A percentile compares a stretch with the other conserved stretches of the same genome.
These are phyloP conservation scores for Miamiensis avidus DNA, from an alignment of 169 alveolate species.

Conservation along the genomic window DNA sequence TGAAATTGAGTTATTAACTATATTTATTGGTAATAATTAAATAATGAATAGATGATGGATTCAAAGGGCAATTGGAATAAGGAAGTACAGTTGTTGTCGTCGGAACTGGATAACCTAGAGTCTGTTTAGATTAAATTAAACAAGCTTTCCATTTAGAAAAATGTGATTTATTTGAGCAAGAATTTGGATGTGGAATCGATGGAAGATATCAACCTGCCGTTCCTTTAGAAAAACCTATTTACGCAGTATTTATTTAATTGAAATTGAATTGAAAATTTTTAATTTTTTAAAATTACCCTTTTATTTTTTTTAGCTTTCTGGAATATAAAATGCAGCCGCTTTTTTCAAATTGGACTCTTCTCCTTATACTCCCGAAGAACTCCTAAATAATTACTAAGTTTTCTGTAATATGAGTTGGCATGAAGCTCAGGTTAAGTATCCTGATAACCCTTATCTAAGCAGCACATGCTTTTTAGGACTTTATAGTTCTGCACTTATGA, in stretches of 20 bases:
- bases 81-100: background rate
- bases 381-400: background rate
- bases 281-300: no score
- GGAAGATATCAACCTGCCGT: conserved; percentile 10
- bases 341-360: background rate
- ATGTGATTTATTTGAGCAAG: background rate
- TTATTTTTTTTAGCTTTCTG: no score
- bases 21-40: background rate
- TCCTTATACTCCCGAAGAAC: background rate
- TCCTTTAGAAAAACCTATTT: background rate
- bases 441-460: conserved; percentile 5
- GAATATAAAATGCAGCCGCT: background rate
- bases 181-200: background rate
- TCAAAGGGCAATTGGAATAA: background rate
- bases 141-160: background rate
- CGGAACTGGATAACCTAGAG: background rate
- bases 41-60: background rate
- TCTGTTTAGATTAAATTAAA: background rate
- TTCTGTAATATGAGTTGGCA: conserved; percentile 13
- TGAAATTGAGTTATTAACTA: background rate
- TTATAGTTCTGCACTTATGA: conserved; percentile 16
- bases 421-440: conserved; percentile 1
- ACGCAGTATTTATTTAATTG: no score
- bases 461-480: conserved; percentile 25
- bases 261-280: no score